These are phyloP conservation scores for Escovopsis sp. DNA, from an alignment of 2,329 filamentous ascomycete genomes.

Conservation along the genomic window DNA sequence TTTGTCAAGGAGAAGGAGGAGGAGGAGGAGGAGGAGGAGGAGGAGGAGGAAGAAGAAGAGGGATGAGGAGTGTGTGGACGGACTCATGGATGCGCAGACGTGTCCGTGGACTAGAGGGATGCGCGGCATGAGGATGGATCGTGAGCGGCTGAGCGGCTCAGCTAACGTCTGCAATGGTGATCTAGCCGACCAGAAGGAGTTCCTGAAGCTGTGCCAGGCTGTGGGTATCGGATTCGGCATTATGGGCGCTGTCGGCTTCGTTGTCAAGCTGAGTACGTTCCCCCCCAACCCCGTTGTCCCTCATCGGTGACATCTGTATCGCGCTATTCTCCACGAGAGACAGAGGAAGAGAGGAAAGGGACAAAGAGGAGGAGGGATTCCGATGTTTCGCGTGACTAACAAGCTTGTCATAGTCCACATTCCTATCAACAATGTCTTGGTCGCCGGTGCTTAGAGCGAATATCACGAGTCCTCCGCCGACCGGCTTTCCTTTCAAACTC, in stretches of 20 bases:
- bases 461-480: too few species aligned
- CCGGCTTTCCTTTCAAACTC: neutral
- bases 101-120: slow-evolving; percentile 1
- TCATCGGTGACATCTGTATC: neutral
- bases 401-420: slow-evolving; percentile 38
- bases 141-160: too few species aligned
- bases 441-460: slow-evolving; percentile 42
- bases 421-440: slow-evolving; percentile 54
- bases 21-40: too few species aligned
- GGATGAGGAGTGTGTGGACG: too few species aligned
- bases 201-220: slow-evolving; percentile 35
- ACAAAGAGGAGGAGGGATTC: too few species aligned
- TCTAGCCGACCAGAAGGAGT: slow-evolving; percentile 27
- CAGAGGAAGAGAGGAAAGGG: too few species aligned
- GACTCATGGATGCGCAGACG: neutral
- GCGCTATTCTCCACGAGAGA: too few species aligned
- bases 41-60: too few species aligned
- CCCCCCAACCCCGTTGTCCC: neutral
- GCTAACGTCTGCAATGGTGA: neutral
- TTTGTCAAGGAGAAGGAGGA: too few species aligned
- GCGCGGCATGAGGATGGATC: too few species aligned
- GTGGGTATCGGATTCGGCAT: slow-evolving; percentile 55
- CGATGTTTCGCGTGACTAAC: slow-evolving; percentile 1
- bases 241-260: slow-evolving; percentile 55
- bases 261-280: slow-evolving; percentile 51